A percentile compares a stretch with the other conserved stretches of the same genome.
Evolutionary conservation across 1,284 basidiomycete species (phyloP).

Genomic region (Sphaerobolus stellatus): DNA sequence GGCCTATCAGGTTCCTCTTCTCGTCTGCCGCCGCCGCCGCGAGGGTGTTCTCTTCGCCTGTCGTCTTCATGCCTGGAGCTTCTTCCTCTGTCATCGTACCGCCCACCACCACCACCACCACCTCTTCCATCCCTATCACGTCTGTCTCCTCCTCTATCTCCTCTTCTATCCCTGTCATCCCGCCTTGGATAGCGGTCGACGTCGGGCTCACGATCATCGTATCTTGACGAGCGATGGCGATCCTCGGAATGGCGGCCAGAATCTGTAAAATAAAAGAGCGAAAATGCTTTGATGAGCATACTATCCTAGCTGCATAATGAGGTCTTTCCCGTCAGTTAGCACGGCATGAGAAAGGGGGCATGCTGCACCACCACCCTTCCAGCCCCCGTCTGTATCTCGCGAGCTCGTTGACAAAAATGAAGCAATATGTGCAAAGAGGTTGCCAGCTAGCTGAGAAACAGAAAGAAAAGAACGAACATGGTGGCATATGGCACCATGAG

Average conservation of each 20-base stretch:
- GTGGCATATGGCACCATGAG: slow-evolving; percentile 20
- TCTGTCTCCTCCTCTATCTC: slow-evolving; percentile 22
- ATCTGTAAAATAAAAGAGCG: slow-evolving; percentile 16
- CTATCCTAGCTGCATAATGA: slow-evolving; percentile 6
- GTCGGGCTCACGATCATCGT: slow-evolving; percentile 22
- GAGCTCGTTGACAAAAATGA: slow-evolving; percentile 12
- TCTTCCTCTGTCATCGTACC: slow-evolving; percentile 43
- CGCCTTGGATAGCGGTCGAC: slow-evolving; percentile 16
- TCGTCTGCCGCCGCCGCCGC: slow-evolving; percentile 9
- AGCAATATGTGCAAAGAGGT: slow-evolving; percentile 6
- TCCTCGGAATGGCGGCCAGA: slow-evolving; percentile 18
- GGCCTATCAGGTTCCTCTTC: slow-evolving; percentile 9
- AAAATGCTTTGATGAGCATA: slow-evolving; percentile 15
- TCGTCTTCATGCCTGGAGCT: slow-evolving; percentile 35
- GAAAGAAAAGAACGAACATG: slow-evolving; percentile 15
- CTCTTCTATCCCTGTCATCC: slow-evolving; percentile 22
- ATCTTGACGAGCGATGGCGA: slow-evolving; percentile 20
- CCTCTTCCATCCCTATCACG: slow-evolving; percentile 18
- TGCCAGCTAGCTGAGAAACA: slow-evolving; percentile 22
- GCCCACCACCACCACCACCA: slow-evolving; percentile 27
- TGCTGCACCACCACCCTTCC: slow-evolving; percentile 11
- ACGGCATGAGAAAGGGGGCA: slow-evolving; percentile 1
- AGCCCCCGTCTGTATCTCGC: slow-evolving; percentile 12
- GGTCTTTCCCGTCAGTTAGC: slow-evolving; percentile 14
- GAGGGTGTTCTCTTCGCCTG: slow-evolving; percentile 20